A percentile compares a stretch with the other conserved stretches of the same genome.
Conservation (phyloP, 140 eudicot species). For the Flaveria floridana region DNA sequence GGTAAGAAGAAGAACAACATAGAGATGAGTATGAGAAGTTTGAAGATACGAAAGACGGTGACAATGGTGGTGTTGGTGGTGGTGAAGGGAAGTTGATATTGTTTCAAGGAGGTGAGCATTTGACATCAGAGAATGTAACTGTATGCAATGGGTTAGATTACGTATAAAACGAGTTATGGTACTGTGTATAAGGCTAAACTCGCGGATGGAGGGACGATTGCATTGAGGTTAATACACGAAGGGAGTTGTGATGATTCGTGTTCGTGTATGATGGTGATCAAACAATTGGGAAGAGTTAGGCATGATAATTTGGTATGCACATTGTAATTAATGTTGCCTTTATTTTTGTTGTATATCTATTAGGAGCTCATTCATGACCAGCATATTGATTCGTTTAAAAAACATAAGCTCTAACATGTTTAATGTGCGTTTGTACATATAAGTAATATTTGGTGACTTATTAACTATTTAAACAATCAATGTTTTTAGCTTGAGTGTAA, state of each 20-base stretch:
- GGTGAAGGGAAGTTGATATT: slow-evolving; percentile 77
- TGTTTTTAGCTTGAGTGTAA: not conserved
- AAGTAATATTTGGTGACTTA: not conserved
- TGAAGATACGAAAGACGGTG: slow-evolving; percentile 49
- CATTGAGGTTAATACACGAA: slow-evolving; percentile 80
- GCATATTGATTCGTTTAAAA: too few species aligned
- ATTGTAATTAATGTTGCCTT: too few species aligned
- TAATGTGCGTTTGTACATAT: not conserved
- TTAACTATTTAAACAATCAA: not conserved
- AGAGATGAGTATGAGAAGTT: slow-evolving; percentile 51
- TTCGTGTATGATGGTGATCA: slow-evolving; percentile 69
- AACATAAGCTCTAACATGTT: not conserved
- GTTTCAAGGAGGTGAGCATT: slow-evolving; percentile 94
- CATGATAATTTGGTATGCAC: slow-evolving; percentile 68
- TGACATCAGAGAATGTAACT: slow-evolving; percentile 81
- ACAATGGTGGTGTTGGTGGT: slow-evolving; percentile 37
- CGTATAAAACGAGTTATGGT: slow-evolving; percentile 94
- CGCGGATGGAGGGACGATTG: slow-evolving; percentile 88
- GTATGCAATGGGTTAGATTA: slow-evolving; percentile 91
- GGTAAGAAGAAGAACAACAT: slow-evolving; percentile 59
- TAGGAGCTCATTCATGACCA: too few species aligned
- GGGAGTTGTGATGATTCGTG: slow-evolving; percentile 74
- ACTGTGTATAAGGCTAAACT: slow-evolving; percentile 83
- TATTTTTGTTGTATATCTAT: too few species aligned
- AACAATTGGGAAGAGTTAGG: slow-evolving; percentile 75